A percentile compares a stretch with the other conserved stretches of the same genome.
These are phyloP conservation scores for Mucor plumbeus DNA, from an alignment of 371 early-diverging fungal genomes.

Conservation along the genomic window DNA sequence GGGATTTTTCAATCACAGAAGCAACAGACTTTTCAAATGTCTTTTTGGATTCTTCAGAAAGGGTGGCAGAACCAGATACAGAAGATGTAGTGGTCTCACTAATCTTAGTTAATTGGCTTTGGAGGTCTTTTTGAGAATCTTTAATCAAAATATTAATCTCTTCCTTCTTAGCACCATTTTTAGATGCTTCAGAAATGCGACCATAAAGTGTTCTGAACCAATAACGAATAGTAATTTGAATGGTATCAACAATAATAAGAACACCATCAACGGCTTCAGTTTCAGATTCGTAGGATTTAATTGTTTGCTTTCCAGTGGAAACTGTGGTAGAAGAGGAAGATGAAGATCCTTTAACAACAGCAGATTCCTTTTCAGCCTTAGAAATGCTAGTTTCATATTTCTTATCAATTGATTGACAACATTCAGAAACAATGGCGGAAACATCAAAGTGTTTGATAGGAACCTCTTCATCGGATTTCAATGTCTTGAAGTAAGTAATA, in stretches of 20 bases:
- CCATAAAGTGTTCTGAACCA: constrained; percentile 27
- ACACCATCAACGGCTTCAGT: constrained; percentile 17
- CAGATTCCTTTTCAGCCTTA: constrained; percentile 9
- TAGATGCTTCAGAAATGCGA: constrained; percentile 16
- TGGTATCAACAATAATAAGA: constrained; percentile 22
- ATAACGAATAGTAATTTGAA: constrained; percentile 29
- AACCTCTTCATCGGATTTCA: constrained; percentile 20
- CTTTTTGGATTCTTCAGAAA: constrained; percentile 22
- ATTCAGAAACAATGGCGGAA: background rate
- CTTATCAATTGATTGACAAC: constrained; percentile 17
- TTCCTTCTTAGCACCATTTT: constrained; percentile 24
- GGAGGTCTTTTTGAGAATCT: constrained; percentile 23
- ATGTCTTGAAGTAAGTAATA: constrained; percentile 16
- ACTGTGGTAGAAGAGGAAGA: background rate
- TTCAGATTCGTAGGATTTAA: constrained; percentile 15
- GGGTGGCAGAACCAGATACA: background rate
- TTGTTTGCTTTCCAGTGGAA: background rate
- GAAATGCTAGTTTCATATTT: constrained; percentile 16
- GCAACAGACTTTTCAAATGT: constrained; percentile 18
- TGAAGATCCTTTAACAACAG: background rate
- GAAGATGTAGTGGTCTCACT: constrained; percentile 1
- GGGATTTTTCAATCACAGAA: constrained; percentile 19
- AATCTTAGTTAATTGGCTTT: constrained; percentile 18
- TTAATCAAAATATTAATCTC: constrained; percentile 23
- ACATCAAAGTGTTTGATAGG: constrained; percentile 16